A percentile compares a stretch with the other conserved stretches of the same genome.
Conservation (phyloP, 2,329 filamentous ascomycete genomes). For the Colletotrichum phormii region DNA sequence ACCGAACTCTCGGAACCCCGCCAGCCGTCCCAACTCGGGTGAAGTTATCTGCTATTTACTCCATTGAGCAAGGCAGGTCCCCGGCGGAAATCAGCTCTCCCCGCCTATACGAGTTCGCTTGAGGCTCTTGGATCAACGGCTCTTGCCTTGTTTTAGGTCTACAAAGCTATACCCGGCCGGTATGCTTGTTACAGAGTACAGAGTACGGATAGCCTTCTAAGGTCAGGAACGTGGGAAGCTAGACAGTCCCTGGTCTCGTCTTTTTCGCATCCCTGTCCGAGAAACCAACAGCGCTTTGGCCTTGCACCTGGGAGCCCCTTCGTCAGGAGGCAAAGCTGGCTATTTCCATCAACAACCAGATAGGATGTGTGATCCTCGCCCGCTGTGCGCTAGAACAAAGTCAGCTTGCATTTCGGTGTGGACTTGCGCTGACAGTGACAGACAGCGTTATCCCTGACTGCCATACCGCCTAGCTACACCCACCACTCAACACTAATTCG, state of each 20-base stretch:
- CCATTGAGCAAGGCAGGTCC: background rate
- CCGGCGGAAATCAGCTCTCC: background rate
- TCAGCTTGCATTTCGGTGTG: background rate
- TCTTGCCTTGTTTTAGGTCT: background rate
- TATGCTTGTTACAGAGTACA: no score
- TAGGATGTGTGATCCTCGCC: background rate
- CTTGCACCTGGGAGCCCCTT: background rate
- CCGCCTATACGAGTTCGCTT: background rate
- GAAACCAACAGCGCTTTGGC: background rate
- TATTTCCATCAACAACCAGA: background rate
- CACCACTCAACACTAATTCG: background rate
- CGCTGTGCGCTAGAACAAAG: background rate
- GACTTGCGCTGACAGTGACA: background rate
- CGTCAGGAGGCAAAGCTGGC: no score
- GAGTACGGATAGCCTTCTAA: no score
- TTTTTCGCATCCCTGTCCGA: background rate
- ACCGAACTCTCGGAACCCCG: background rate
- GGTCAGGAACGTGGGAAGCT: background rate
- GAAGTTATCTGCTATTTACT: background rate
- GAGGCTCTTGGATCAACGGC: background rate
- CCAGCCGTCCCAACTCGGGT: no score
- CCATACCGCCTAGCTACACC: background rate
- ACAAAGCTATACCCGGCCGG: background rate
- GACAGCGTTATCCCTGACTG: background rate
- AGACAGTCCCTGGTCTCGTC: background rate